Conservation (phyloP, 2,329 filamentous ascomycete genomes). For the Colletotrichum camelliae region DNA sequence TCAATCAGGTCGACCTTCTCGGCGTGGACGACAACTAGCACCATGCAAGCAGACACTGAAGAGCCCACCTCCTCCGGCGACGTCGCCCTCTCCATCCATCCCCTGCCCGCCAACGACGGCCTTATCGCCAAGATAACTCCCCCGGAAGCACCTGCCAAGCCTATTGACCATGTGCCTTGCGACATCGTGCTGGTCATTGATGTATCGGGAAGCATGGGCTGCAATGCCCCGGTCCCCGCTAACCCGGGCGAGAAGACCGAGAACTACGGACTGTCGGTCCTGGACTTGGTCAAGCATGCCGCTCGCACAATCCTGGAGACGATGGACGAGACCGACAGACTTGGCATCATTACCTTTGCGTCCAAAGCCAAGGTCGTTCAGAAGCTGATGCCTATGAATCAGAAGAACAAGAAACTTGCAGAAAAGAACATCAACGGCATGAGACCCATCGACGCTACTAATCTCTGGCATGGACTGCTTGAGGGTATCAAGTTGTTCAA, state of each 20-base stretch:
- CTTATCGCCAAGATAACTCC: slow-evolving; percentile 53
- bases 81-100: slow-evolving; percentile 38
- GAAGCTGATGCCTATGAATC: slow-evolving; percentile 51
- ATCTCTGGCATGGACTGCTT: slow-evolving; percentile 63
- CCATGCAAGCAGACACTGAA: background rate
- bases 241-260: slow-evolving; percentile 44
- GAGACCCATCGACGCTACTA: slow-evolving; percentile 45
- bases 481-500: slow-evolving; percentile 56
- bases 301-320: slow-evolving; percentile 63
- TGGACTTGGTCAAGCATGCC: slow-evolving; percentile 67
- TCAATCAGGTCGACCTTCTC: background rate
- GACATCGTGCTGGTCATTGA: slow-evolving; percentile 69
- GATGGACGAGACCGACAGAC: slow-evolving; percentile 56
- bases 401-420: slow-evolving; percentile 47
- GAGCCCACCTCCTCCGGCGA: background rate
- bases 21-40: background rate
- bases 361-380: slow-evolving; percentile 47
- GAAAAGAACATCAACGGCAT: slow-evolving; percentile 49
- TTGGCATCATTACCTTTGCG: slow-evolving; percentile 64
- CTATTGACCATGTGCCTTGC: slow-evolving; percentile 51
- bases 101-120: slow-evolving; percentile 40
- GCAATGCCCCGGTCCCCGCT: slow-evolving; percentile 49
- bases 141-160: slow-evolving; percentile 37
- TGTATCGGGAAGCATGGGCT: slow-evolving; percentile 62
- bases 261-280: slow-evolving; percentile 54